These are phyloP conservation scores for Colletotrichum sp. DNA, from an alignment of 2,329 filamentous ascomycete species.

Conservation along the genomic window DNA sequence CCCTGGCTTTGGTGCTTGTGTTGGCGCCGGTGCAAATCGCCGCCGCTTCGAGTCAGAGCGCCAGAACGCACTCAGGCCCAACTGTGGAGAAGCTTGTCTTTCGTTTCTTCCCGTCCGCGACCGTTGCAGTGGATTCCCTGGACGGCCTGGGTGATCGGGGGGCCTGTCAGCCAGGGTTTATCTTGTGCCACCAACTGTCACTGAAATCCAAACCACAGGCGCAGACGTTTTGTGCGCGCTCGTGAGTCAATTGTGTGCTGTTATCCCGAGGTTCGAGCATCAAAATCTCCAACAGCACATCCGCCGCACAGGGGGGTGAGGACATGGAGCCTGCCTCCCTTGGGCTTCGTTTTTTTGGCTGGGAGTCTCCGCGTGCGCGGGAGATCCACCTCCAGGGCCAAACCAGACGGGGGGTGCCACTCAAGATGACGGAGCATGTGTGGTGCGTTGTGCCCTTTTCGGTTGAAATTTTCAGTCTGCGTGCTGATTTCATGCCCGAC, in stretches of 20 bases:
- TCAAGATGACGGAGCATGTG: slow-evolving; percentile 16
- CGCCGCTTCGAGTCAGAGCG: slow-evolving; percentile 19
- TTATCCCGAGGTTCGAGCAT: background rate
- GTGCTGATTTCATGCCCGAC: slow-evolving; percentile 19
- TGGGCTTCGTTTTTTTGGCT: slow-evolving; percentile 1
- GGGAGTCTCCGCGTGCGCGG: background rate
- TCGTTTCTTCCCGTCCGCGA: slow-evolving; percentile 22
- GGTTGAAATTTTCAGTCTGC: background rate
- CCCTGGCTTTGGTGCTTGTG: slow-evolving; percentile 1
- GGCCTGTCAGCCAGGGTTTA: background rate
- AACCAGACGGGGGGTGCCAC: slow-evolving; percentile 1
- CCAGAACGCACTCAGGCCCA: slow-evolving; percentile 39
- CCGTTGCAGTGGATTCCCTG: slow-evolving; percentile 12
- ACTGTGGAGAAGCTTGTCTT: slow-evolving; percentile 35
- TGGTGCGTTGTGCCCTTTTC: slow-evolving; percentile 11
- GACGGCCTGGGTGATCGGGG: background rate
- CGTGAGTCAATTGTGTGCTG: background rate
- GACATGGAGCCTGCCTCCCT: background rate
- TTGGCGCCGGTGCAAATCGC: slow-evolving; percentile 20
- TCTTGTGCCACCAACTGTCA: background rate
- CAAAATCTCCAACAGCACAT: background rate
- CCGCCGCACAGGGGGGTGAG: background rate
- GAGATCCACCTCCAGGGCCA: slow-evolving; percentile 17
- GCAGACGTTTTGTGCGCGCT: background rate
- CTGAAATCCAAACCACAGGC: background rate